Evolutionary conservation across 192 early-diverging fungal species (phyloP), one percentile per base, ranked within the genome.

Genomic region (Coemansia sp.): DNA sequence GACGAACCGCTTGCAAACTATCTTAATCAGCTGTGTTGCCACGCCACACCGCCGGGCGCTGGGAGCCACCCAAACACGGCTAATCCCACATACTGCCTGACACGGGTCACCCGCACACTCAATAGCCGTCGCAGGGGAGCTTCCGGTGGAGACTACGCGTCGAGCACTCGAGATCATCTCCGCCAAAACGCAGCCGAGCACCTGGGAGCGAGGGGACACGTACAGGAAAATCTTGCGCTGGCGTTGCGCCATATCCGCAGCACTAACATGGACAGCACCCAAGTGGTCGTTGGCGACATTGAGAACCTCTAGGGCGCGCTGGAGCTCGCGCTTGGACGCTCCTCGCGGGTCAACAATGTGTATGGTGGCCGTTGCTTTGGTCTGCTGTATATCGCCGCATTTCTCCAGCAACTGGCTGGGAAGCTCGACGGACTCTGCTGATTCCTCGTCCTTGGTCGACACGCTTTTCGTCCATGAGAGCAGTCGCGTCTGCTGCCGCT

Each of bases 61-160:
- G 2, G 75, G 67, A 2, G 70, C 62, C 3, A 87, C 86, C 86
- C 86, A 87, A 41, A 87, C 75, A 0, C 86, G 82, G 45, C 79
- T 84, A 33, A 87, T 85, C 3, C 86, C 86, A 58, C 86, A 85
- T 0, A 58, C 50, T 0, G 76, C 82, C 10, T 64, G 62, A 11
- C 66, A 57, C 12, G 39, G 41, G 16, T 48, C 47, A 1, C 36
- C 47, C 16, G 39, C 41, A 6, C 31, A 26, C 9, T 34, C 59
- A n/a, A 41, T 65, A 57, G 61, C 48, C 14, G 67, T 23, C 0
- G 25, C 37, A 2, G 45, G 18, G 7, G 62, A 18, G 4, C 47
- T 62, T 5, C 52, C 58, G 0, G 57, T 28, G 18, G 61, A 61
- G 3, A 41, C 47, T 3, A 81, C 36, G 11, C 78, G 69, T 1